Conservation (phyloP, 2,329 filamentous ascomycete genomes). For the Stemphylium lycopersici region DNA sequence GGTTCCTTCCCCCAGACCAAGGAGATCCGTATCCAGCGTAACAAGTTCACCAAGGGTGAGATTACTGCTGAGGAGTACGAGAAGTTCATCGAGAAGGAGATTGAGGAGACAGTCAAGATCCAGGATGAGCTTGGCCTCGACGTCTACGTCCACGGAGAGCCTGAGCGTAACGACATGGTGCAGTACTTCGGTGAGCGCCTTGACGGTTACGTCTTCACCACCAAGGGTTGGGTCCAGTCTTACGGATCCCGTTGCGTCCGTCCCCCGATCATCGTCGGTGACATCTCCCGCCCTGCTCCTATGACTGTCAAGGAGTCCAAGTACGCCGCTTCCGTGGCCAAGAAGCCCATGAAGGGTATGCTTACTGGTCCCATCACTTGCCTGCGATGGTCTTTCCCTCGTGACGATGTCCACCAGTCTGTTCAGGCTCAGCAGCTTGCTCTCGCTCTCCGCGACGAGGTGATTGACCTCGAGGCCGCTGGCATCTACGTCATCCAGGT, state of each 20-base stretch:
- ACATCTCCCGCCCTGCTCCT: slow-evolving; percentile 92
- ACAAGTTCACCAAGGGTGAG: slow-evolving; percentile 99
- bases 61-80: slow-evolving; percentile 93
- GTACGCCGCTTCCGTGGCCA: slow-evolving; percentile 93
- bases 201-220: slow-evolving; percentile 97
- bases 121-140: slow-evolving; percentile 98
- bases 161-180: slow-evolving; percentile 99
- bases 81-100: slow-evolving; percentile 99
- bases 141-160: slow-evolving; percentile 97
- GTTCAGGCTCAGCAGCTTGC: slow-evolving; percentile 98
- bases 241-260: slow-evolving; percentile 99
- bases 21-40: slow-evolving; percentile 95
- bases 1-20: slow-evolving; percentile 99
- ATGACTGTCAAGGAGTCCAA: slow-evolving; percentile 99
- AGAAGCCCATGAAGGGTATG: slow-evolving; percentile 99
- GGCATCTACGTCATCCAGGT: slow-evolving; percentile 99
- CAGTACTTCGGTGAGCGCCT: slow-evolving; percentile 99
- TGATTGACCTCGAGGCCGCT: slow-evolving; percentile 95
- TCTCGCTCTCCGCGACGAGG: slow-evolving; percentile 97
- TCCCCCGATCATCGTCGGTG: slow-evolving; percentile 97
- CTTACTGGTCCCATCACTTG: slow-evolving; percentile 98
- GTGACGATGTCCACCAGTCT: slow-evolving; percentile 99
- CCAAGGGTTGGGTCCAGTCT: slow-evolving; percentile 97
- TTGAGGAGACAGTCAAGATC: slow-evolving; percentile 90
- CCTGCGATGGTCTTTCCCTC: slow-evolving; percentile 99